Conservation (phyloP, 75 land plant species). For the Selaginella tamariscina region DNA sequence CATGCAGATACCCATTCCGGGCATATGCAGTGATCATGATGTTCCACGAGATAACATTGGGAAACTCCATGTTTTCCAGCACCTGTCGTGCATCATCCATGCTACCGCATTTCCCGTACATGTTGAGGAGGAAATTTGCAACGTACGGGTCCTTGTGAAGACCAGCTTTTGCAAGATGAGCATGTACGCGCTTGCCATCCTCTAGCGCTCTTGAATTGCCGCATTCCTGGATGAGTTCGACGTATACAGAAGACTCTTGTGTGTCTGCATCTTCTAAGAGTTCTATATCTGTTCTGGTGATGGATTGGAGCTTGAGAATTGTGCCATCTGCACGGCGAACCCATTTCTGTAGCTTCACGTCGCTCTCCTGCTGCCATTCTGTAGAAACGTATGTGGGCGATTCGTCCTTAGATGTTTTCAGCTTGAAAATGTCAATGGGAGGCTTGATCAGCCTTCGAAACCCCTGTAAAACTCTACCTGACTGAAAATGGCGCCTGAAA, state of each 20-base stretch:
- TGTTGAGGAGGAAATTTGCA: constrained; percentile 22
- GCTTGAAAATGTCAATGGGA: background rate
- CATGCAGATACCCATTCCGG: constrained; percentile 7
- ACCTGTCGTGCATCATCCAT: constrained; percentile 16
- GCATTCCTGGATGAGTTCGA: constrained; percentile 20
- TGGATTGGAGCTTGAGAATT: background rate
- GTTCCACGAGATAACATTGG: constrained; percentile 26
- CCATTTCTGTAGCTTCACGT: background rate
- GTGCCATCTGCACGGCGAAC: background rate
- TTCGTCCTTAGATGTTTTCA: background rate
- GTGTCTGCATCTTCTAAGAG: background rate
- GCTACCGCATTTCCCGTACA: constrained; percentile 21
- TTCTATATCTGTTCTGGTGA: background rate
- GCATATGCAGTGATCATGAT: constrained; percentile 27
- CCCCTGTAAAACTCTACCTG: background rate
- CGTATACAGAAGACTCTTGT: constrained; percentile 16
- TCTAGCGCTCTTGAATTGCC: constrained; percentile 15
- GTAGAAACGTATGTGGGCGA: background rate
- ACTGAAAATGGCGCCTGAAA: background rate
- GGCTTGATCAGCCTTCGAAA: background rate
- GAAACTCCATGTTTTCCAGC: constrained; percentile 20
- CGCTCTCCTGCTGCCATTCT: background rate
- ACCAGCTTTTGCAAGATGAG: constrained; percentile 15
- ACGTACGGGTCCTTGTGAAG: constrained; percentile 5
- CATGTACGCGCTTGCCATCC: constrained; percentile 22